Conservation (phyloP, 148 eudicot species). For the Suaeda aralocaspica region DNA sequence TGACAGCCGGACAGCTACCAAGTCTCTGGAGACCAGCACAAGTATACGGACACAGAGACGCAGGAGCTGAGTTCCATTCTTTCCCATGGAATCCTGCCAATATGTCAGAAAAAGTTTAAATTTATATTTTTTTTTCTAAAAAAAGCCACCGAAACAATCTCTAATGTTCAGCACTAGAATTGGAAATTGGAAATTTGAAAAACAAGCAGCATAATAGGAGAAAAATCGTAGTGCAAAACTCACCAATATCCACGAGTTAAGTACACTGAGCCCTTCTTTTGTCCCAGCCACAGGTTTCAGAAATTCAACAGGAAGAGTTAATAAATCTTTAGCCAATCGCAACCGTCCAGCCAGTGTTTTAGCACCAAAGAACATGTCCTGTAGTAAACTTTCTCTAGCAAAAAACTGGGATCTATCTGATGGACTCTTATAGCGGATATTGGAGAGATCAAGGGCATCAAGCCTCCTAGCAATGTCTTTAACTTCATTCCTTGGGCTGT, state of each 20-base stretch:
- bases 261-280: constrained; percentile 73
- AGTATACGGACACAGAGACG: constrained; percentile 97
- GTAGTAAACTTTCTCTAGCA: constrained; percentile 51
- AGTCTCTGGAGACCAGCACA: constrained; percentile 81
- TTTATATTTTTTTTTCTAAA: neutral
- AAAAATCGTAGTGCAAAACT: constrained; percentile 10
- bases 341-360: constrained; percentile 80
- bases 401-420: constrained; percentile 36
- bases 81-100: constrained; percentile 95
- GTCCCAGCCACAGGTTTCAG: constrained; percentile 93
- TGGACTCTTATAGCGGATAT: constrained; percentile 45
- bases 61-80: constrained; percentile 93
- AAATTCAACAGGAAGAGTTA: constrained; percentile 70
- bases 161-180: neutral
- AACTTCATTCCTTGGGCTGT: constrained; percentile 74
- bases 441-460: constrained; percentile 61
- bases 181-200: neutral
- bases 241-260: constrained; percentile 95
- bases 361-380: constrained; percentile 72
- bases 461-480: constrained; percentile 77
- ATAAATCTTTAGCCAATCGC: constrained; percentile 81
- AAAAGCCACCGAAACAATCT: neutral
- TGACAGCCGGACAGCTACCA: constrained; percentile 88
- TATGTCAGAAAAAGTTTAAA: constrained; percentile 9
- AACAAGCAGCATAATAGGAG: neutral